Percentiles rank a stretch among this genome's conserved stretches.
These are phyloP conservation scores for Arthrinium phaeospermum DNA, from an alignment of 2,329 filamentous ascomycete genomes.

Conservation along the genomic window DNA sequence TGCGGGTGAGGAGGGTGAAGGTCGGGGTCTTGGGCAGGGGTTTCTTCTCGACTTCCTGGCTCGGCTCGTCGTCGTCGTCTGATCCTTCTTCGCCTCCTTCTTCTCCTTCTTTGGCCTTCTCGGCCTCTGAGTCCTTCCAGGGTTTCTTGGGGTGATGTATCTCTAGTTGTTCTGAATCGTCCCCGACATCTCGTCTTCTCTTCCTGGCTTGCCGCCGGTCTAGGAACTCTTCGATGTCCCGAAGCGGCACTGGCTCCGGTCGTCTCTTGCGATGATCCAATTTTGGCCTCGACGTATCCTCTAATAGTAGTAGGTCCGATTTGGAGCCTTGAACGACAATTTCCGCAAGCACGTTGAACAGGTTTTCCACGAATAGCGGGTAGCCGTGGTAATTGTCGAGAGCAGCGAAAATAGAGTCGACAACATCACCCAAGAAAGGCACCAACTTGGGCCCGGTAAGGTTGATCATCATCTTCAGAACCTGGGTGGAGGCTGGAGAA, in stretches of 20 bases:
- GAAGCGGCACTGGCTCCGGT: slow-evolving; percentile 43
- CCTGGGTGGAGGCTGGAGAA: slow-evolving; percentile 87
- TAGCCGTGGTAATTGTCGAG: slow-evolving; percentile 97
- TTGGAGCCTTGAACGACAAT: slow-evolving; percentile 83
- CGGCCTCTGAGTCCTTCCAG: slow-evolving; percentile 40
- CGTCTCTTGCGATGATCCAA: slow-evolving; percentile 50
- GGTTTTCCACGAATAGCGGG: slow-evolving; percentile 78
- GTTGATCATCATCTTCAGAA: slow-evolving; percentile 91
- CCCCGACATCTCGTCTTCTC: slow-evolving; percentile 40
- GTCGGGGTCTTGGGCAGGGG: slow-evolving; percentile 75
- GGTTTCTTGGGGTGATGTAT: slow-evolving; percentile 41
- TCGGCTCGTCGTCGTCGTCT: slow-evolving; percentile 43
- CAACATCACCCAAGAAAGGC: slow-evolving; percentile 89
- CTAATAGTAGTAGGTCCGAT: slow-evolving; percentile 55
- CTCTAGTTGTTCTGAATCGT: slow-evolving; percentile 33
- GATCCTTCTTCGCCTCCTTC: slow-evolving; percentile 39
- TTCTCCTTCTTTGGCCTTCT: slow-evolving; percentile 31
- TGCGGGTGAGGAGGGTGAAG: slow-evolving; percentile 80
- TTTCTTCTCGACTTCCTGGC: slow-evolving; percentile 51
- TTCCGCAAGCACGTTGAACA: slow-evolving; percentile 83
- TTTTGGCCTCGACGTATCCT: slow-evolving; percentile 42
- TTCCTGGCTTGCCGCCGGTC: slow-evolving; percentile 62
- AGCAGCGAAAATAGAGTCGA: slow-evolving; percentile 88
- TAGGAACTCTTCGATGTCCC: slow-evolving; percentile 61
- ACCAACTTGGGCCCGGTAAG: slow-evolving; percentile 82